Evolutionary conservation across 495 filamentous ascomycete species (phyloP), one percentile per base, ranked within the genome.

Genomic region (Hypoxylon fragiforme): DNA sequence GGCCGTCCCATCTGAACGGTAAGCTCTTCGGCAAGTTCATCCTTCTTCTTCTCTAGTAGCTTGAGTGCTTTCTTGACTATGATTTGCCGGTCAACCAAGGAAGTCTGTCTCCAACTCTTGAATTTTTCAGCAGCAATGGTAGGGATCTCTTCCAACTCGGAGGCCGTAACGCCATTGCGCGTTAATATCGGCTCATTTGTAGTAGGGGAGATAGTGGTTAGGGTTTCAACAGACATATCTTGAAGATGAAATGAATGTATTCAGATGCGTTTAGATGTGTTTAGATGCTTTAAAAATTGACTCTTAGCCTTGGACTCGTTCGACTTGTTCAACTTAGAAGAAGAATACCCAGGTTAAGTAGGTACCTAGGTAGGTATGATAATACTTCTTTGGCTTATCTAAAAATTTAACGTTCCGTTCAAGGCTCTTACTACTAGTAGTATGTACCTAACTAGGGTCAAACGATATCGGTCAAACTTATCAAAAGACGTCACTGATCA

Each of bases 1-100:
- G 92, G 92, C 12, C 92, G 80, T 44, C 92, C 92, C 92, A 97
- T 96, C 73, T 97, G 90, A 72, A 92, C 86, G 0, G 90, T 95
- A 30, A 97, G 70, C 66, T 95, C 91, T 49, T 76, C 78, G 3
- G 85, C 90, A n/a, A 97, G 72, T 18, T 84, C 86, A 86, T 96
- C 87, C 61, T 89, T 77, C 60, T 81, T 85, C 32, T 84, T 75
- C 3, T 71, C 71, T 21, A 96, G 75, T 7, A 90, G 67, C 36
- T 81, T 71, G 11, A 96, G 68, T 1, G 91, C 90, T 57, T 85
- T 88, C 54, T 77, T 80, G 56, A 96, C 84, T 49, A 95, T 90
- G 37, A 78, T 77, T 63, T 95, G 85, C 19, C 92, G 82, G 30
- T 88, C 74, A 24, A 75, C 65, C 12, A 96, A 76, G 6, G 79